Conservation (phyloP, 106 monocot genomes). For the Dioscorea alata region DNA sequence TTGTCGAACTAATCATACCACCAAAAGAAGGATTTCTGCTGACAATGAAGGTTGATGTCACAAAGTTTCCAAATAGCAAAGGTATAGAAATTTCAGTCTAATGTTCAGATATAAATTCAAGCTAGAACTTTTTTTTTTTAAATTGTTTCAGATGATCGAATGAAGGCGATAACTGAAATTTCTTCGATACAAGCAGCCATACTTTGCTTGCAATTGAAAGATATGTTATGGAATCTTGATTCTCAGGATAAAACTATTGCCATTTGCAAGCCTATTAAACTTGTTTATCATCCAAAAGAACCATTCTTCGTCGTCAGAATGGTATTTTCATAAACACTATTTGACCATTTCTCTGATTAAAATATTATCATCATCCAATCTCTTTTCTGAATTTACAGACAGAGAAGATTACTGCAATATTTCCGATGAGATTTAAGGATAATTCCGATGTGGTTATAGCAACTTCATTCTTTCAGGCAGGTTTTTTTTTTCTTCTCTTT, state of each 20-base stretch:
- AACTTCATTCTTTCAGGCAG: conserved; percentile 67
- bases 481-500: neutral
- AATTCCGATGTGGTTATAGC: conserved; percentile 56
- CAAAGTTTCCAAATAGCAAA: conserved; percentile 33
- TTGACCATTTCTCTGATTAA: neutral
- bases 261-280: conserved; percentile 37
- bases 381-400: conserved; percentile 18
- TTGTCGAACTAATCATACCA: conserved; percentile 51
- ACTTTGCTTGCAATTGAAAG: conserved; percentile 52
- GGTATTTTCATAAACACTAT: conserved; percentile 19
- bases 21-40: conserved; percentile 58
- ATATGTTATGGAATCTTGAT: conserved; percentile 45
- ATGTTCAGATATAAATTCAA: neutral
- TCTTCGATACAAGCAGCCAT: conserved; percentile 48
- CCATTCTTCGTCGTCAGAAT: conserved; percentile 60
- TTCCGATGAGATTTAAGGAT: conserved; percentile 72
- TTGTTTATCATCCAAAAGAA: conserved; percentile 47
- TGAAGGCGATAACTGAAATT: conserved; percentile 39
- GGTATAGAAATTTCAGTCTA: conserved; percentile 16
- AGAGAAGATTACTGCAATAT: conserved; percentile 46
- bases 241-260: conserved; percentile 26
- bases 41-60: conserved; percentile 53
- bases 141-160: conserved; percentile 32
- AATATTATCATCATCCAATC: neutral
- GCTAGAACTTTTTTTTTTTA: neutral